These are phyloP conservation scores for Spinellus fusiger DNA, from an alignment of 192 early-diverging fungal genomes.

Conservation along the genomic window DNA sequence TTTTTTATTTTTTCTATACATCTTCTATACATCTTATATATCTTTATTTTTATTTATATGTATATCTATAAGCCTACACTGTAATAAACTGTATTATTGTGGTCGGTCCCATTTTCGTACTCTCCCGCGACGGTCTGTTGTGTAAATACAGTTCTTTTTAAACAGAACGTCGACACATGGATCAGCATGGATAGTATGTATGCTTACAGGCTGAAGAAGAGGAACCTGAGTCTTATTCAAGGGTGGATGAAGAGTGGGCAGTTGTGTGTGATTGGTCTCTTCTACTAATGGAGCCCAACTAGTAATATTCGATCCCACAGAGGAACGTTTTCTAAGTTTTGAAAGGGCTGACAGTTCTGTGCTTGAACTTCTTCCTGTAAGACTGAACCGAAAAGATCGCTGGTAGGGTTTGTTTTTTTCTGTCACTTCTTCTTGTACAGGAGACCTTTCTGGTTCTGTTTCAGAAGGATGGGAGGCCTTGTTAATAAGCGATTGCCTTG, in stretches of 20 bases:
- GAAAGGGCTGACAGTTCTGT: neutral
- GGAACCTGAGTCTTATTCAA: conserved; percentile 29
- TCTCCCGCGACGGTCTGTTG: conserved; percentile 29
- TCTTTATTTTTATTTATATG: conserved; percentile 1
- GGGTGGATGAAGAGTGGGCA: conserved; percentile 22
- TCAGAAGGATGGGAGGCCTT: too few species aligned
- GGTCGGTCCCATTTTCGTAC: conserved; percentile 26
- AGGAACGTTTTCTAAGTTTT: neutral
- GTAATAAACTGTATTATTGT: neutral
- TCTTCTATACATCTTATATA: neutral
- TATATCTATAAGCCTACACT: neutral
- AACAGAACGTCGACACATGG: conserved; percentile 27
- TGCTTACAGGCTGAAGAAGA: conserved; percentile 22
- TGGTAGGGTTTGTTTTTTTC: too few species aligned
- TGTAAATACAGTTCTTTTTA: conserved; percentile 22
- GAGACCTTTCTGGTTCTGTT: too few species aligned
- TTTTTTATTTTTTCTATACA: neutral
- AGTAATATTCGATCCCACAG: neutral
- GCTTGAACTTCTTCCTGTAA: neutral
- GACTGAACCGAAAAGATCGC: neutral
- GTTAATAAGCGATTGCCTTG: too few species aligned
- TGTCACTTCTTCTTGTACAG: too few species aligned
- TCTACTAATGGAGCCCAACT: neutral
- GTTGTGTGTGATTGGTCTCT: conserved; percentile 10
- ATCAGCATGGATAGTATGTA: conserved; percentile 24